Base-by-base conservation (phyloP, 2,329 filamentous ascomycete genomes). In the Penicillium paneum region DNA sequence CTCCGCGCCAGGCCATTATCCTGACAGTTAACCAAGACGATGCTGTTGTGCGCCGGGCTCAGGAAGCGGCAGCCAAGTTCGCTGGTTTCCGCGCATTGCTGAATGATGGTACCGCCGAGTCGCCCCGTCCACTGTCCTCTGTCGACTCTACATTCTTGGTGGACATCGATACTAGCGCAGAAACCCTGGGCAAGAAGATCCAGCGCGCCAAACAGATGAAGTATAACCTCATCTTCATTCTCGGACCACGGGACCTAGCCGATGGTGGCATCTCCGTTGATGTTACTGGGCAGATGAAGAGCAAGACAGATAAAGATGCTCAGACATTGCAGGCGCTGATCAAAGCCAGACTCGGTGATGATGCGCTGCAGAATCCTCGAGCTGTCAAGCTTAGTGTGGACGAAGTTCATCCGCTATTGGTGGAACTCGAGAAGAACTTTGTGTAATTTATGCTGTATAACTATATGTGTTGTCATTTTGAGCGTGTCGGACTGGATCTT, bases 1-100 rank as follows among this genome's bases (percentile, higher is more conserved):
- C 89, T 52, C 91, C 91, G 1, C 83, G 85, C 6, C 91, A 94
- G 67, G 86, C 84, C 39, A 83, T 88, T 42, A 81, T 96, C 52
- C 73, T 94, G 31, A 88, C 89, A 0, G 80, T 93, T 49, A 91
- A 89, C 64, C 76, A 78, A 43, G 69, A 76, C n/a, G 71, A 76
- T 38, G 65, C 61, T 1, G 68, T 78, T 10, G 58, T 76, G 74
- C 77, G 81, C 74, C 21, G 76, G 69, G 54, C 70, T 6, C 77
- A 79, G 54, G 74, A 81, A 44, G 69, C 82, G 6, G 74, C 86
- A 5, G 71, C 81, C 10, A 68, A 67, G 31, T 82, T 85, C 5
- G 75, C 72, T n/a, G 67, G 74, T 63, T 67, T 73, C 71, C 52
- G 68, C 17, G 60, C 67, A 32, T 65, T 67, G 35, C 52, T 66